These are phyloP conservation scores for Chlorella sp. DNA, from an alignment of 139 green algal species.

Conservation along the genomic window DNA sequence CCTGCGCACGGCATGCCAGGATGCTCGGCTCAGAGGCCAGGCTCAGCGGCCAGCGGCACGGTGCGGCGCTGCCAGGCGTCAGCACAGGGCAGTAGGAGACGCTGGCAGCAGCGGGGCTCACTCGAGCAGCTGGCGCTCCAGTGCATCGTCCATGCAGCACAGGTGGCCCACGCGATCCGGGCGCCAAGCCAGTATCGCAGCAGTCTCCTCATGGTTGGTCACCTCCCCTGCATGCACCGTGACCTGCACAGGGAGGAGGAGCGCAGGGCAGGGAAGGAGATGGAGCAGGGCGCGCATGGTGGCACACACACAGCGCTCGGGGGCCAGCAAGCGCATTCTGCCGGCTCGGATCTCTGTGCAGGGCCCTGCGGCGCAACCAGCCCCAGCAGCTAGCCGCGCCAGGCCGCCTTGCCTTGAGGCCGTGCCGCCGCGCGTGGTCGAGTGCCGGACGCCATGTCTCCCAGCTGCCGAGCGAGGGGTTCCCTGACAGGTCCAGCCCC, in stretches of 20 bases:
- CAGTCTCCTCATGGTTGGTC: conserved; percentile 39
- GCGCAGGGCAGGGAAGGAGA: neutral
- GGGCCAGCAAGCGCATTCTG: no score
- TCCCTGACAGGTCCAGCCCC: conserved; percentile 63
- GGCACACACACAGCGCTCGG: no score
- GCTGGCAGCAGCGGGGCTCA: neutral
- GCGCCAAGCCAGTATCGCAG: conserved; percentile 64
- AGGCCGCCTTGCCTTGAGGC: conserved; percentile 72
- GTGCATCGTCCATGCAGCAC: conserved; percentile 67
- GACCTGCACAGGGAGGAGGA: conserved; percentile 58
- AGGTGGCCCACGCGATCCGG: conserved; percentile 82
- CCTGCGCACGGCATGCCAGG: neutral
- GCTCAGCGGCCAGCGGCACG: neutral
- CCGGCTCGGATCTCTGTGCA: no score
- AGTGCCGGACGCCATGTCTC: conserved; percentile 58
- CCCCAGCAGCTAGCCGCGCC: no score
- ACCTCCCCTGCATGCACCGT: conserved; percentile 74
- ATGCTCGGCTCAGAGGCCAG: no score
- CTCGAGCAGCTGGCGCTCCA: conserved; percentile 53
- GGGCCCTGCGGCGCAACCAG: no score
- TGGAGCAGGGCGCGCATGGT: neutral
- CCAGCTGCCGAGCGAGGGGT: conserved; percentile 34
- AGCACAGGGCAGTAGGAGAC: no score
- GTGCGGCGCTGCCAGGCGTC: no score
- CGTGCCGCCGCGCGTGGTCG: conserved; percentile 41